phyloP scores from a whole-genome alignment of 2,329 filamentous ascomycete species.

The Diaporthe amygdali region DNA sequence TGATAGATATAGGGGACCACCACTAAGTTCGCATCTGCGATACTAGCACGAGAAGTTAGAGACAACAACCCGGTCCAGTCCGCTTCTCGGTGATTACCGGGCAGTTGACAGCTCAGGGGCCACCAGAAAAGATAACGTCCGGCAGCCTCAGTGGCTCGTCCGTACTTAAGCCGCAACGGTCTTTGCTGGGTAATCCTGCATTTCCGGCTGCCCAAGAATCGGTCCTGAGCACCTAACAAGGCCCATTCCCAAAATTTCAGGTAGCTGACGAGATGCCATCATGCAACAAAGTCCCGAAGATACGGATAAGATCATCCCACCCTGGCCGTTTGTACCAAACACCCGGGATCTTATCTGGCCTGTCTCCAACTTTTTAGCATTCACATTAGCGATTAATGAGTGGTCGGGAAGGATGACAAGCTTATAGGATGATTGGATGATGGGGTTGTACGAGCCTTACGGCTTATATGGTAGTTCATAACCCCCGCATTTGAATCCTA shows the following conservation, averaged over 20 bases:
- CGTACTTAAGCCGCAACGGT: neutral
- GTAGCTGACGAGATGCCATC: conserved; percentile 2
- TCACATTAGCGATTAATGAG: neutral
- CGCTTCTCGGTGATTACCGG: conserved; percentile 4
- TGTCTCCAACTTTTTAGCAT: conserved; percentile 2
- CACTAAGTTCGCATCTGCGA: neutral
- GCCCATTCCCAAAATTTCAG: neutral
- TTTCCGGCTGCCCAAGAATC: neutral
- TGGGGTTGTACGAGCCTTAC: neutral
- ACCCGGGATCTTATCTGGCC: conserved; percentile 5
- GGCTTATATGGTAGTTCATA: conserved; percentile 5
- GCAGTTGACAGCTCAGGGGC: neutral
- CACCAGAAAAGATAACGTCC: conserved; percentile 7
- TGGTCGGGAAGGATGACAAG: neutral
- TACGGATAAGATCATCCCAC: neutral
- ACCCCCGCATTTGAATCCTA: neutral
- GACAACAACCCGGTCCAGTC: neutral
- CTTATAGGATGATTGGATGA: neutral
- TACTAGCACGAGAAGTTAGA: neutral
- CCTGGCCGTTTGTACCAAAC: neutral
- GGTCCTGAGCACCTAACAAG: neutral
- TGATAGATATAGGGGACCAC: neutral
- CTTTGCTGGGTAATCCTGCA: conserved; percentile 7
- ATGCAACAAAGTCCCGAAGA: conserved; percentile 6
- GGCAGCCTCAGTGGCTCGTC: neutral